Conservation (phyloP, 441 rosid species). For the Populus hybrid region DNA sequence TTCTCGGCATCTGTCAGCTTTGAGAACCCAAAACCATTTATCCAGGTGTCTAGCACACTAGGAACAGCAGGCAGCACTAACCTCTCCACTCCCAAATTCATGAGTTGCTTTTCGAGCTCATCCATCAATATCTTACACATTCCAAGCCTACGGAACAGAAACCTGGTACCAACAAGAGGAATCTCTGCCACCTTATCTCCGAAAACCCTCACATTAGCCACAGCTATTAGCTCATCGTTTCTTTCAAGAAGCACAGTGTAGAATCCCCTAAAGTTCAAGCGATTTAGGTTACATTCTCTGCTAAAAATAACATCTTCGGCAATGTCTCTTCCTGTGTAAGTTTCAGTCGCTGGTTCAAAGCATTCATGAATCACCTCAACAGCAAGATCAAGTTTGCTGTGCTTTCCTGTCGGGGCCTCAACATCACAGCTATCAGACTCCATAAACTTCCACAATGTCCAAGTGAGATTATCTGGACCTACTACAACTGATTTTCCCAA, state of each 20-base stretch:
- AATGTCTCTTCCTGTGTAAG: slow-evolving; percentile 49
- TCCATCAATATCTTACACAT: slow-evolving; percentile 65
- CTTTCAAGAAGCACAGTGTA: slow-evolving; percentile 62
- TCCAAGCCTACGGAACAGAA: slow-evolving; percentile 51
- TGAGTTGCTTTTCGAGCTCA: slow-evolving; percentile 68
- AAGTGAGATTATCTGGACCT: slow-evolving; percentile 50
- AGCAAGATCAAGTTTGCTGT: slow-evolving; percentile 55
- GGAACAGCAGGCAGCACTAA: slow-evolving; percentile 39
- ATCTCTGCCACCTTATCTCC: slow-evolving; percentile 72
- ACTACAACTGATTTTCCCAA: slow-evolving; percentile 49
- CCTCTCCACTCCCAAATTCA: slow-evolving; percentile 57
- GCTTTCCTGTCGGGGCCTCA: slow-evolving; percentile 35
- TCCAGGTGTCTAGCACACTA: slow-evolving; percentile 37
- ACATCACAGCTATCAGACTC: slow-evolving; percentile 19
- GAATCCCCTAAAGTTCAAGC: slow-evolving; percentile 67
- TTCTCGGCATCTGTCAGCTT: slow-evolving; percentile 33
- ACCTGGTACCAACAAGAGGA: slow-evolving; percentile 70
- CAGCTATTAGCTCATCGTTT: slow-evolving; percentile 46
- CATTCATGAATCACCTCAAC: slow-evolving; percentile 71
- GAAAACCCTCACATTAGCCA: slow-evolving; percentile 54
- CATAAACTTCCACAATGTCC: slow-evolving; percentile 51
- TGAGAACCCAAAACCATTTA: slow-evolving; percentile 38
- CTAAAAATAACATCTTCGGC: slow-evolving; percentile 59
- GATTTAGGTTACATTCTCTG: slow-evolving; percentile 51
- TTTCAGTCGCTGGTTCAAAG: slow-evolving; percentile 58